Percentiles rank a stretch among this genome's conserved stretches.
These are phyloP conservation scores for Fusarium sterilihyphosum DNA, from an alignment of 2,329 filamentous ascomycete genomes.

Conservation along the genomic window DNA sequence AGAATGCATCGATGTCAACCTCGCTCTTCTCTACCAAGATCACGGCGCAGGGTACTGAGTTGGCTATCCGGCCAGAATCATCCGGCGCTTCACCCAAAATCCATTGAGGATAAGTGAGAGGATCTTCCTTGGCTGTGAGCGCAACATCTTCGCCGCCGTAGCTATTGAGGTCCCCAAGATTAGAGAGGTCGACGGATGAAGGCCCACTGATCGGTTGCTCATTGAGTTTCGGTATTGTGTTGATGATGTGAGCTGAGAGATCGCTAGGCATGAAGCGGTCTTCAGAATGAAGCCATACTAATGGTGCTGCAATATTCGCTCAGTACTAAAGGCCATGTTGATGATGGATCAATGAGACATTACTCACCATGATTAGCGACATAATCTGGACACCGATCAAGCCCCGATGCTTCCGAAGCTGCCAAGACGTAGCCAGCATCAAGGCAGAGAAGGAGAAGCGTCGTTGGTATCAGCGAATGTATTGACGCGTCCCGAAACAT, in stretches of 20 bases:
- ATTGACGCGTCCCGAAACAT: conserved; percentile 12
- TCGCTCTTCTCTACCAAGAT: conserved; percentile 44
- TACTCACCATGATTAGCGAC: conserved; percentile 45
- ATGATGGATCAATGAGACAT: neutral
- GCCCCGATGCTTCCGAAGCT: neutral
- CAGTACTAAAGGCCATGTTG: neutral
- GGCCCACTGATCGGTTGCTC: conserved; percentile 30
- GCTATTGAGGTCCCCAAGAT: conserved; percentile 43
- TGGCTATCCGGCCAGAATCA: conserved; percentile 28
- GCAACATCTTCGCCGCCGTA: conserved; percentile 25
- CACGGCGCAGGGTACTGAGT: conserved; percentile 45
- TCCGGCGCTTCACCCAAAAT: conserved; percentile 42
- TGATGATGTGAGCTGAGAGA: conserved; percentile 42
- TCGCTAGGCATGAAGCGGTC: conserved; percentile 47
- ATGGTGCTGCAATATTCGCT: conserved; percentile 38
- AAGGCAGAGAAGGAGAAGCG: conserved; percentile 7
- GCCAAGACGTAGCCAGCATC: conserved; percentile 12
- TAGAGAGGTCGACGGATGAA: conserved; percentile 41
- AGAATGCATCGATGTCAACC: conserved; percentile 46
- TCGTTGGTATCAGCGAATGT: neutral
- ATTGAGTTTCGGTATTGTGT: conserved; percentile 42
- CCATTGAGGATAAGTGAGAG: conserved; percentile 42
- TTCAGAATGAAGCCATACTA: conserved; percentile 48
- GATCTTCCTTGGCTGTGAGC: conserved; percentile 44
- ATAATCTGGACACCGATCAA: conserved; percentile 42